Evolutionary conservation across 176 grass and related monocot species (phyloP), one percentile per base, ranked within the genome.

Genomic region (Oryza meyeriana): DNA sequence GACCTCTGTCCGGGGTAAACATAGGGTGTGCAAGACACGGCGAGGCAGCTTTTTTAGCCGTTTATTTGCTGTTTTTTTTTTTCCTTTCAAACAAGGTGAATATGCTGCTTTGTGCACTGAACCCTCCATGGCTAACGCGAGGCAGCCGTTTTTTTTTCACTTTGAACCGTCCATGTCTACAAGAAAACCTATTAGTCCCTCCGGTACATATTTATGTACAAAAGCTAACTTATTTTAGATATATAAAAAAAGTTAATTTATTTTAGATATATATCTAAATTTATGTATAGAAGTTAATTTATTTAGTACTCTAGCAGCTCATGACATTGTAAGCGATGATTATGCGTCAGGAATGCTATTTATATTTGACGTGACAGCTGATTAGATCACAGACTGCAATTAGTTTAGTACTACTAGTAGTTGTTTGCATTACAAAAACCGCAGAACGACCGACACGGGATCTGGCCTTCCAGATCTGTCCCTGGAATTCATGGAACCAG

Each of bases 81-180:
- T 26, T 44, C 38, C 14, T 42, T 33, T 4, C 20, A 58, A 17
- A 11, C 42, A 22, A 55, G 17, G 28, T 40, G 30, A 57, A 75
- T 34, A 57, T 75, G 72, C 18, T 35, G 17, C 17, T 25, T 24
- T 22, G 3, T 17, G 72, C 20, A 20, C 70, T 72, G 42, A 57
- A 57, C 29, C 47, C 10, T 52, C 28, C 27, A 74, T 52, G 71
- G 71, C 44, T 74, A n/a, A n/a, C n/a, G n/a, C n/a, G n/a, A n/a
- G n/a, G n/a, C n/a, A n/a, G n/a, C n/a, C n/a, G n/a, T n/a, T n/a
- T n/a, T n/a, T n/a, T n/a, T n/a, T n/a, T 5, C 36, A 9, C 6
- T 71, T 16, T 71, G 68, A 42, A 42, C 38, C 38, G 36, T 42
- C 38, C n/a, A 71, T 71, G 68, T 36, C 68, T 71, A 42, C 68